Conservation (phyloP, 2,329 filamentous ascomycete species). For the Daldinia sp. region DNA sequence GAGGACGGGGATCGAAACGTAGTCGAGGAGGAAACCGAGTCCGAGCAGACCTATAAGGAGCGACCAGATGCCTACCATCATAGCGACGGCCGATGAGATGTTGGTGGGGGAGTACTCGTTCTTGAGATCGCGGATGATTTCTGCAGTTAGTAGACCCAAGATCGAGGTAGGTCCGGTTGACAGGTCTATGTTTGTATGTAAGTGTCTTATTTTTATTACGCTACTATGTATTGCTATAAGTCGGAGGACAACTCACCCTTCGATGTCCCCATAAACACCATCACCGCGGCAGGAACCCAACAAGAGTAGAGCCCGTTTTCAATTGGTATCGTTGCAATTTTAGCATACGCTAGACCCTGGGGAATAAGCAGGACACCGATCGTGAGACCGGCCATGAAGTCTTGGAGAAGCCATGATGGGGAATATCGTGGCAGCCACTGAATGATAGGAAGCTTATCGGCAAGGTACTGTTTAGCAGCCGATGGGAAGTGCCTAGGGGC, state of each 20-base stretch:
- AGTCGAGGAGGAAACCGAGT: constrained; percentile 74
- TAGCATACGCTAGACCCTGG: constrained; percentile 71
- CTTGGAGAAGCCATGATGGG: constrained; percentile 70
- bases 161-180: constrained; percentile 74
- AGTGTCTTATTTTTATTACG: neutral
- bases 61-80: constrained; percentile 72
- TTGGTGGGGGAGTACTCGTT: constrained; percentile 65
- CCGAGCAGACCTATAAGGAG: constrained; percentile 71
- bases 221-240: neutral
- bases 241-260: constrained; percentile 59
- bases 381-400: constrained; percentile 71
- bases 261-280: constrained; percentile 71
- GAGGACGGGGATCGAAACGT: constrained; percentile 73
- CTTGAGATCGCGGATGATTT: constrained; percentile 67
- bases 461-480: constrained; percentile 65
- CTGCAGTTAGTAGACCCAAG: constrained; percentile 71
- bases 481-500: constrained; percentile 61
- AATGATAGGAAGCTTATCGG: constrained; percentile 71
- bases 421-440: constrained; percentile 74
- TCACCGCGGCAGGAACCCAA: constrained; percentile 69
- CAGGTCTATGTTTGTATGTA: constrained; percentile 58
- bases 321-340: constrained; percentile 71
- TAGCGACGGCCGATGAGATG: constrained; percentile 71
- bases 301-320: constrained; percentile 70
- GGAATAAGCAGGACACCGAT: constrained; percentile 71